Conservation (phyloP, 768 basidiomycete genomes). For the Phaeolepiota aurea region DNA sequence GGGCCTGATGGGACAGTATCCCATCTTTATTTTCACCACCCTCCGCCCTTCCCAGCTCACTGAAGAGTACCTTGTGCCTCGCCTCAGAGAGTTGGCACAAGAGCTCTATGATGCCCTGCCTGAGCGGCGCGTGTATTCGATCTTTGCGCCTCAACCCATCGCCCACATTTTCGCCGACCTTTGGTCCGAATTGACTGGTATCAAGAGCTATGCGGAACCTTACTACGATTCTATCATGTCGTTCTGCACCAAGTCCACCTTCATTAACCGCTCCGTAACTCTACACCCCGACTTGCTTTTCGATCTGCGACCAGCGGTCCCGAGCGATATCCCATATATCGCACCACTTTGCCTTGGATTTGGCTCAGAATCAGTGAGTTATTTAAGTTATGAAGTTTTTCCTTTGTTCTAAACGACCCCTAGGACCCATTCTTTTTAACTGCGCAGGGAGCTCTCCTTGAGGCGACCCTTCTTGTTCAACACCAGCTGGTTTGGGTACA, state of each 20-base stretch:
- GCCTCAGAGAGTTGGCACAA: slow-evolving; percentile 32
- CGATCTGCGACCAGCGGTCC: slow-evolving; percentile 35
- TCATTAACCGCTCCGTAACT: slow-evolving; percentile 16
- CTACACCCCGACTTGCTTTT: slow-evolving; percentile 11
- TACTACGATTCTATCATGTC: slow-evolving; percentile 60
- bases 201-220: slow-evolving; percentile 24
- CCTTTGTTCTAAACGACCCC: background rate
- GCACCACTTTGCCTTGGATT: slow-evolving; percentile 48
- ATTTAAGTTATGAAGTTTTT: background rate
- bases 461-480: slow-evolving; percentile 43
- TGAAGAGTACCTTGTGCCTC: slow-evolving; percentile 23
- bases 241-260: slow-evolving; percentile 40
- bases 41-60: slow-evolving; percentile 30
- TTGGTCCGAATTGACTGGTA: slow-evolving; percentile 41
- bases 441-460: slow-evolving; percentile 28
- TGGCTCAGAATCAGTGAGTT: slow-evolving; percentile 48
- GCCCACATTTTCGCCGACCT: slow-evolving; percentile 33
- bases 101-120: slow-evolving; percentile 27
- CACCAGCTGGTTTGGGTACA: slow-evolving; percentile 54
- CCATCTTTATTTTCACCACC: slow-evolving; percentile 53
- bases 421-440: slow-evolving; percentile 52
- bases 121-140: slow-evolving; percentile 46
- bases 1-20: slow-evolving; percentile 49
- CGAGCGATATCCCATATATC: slow-evolving; percentile 26
- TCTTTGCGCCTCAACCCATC: slow-evolving; percentile 49